These are phyloP conservation scores for Zostera marina DNA, from an alignment of 116 monocot species.

Conservation along the genomic window DNA sequence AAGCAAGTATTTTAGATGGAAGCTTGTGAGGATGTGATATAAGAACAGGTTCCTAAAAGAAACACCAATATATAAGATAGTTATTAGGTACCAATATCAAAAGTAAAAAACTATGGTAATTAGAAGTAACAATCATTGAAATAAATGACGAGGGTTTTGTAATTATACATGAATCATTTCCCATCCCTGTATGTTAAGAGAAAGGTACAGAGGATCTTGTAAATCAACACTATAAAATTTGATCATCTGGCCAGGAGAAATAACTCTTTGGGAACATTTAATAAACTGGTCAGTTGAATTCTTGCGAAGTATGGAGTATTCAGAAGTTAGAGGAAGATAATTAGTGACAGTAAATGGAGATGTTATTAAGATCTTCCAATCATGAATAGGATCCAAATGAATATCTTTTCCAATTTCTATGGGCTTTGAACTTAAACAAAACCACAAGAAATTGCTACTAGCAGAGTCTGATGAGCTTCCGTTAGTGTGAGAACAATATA, in stretches of 20 bases:
- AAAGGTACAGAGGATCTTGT: conserved; percentile 56
- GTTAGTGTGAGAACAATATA: conserved; percentile 35
- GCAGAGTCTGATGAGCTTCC: conserved; percentile 28
- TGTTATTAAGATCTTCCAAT: conserved; percentile 66
- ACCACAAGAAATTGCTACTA: conserved; percentile 43
- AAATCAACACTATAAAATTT: conserved; percentile 71
- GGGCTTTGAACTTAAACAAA: conserved; percentile 57
- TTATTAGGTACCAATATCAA: conserved; percentile 2
- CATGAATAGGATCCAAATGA: conserved; percentile 65
- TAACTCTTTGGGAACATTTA: conserved; percentile 23
- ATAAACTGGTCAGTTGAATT: conserved; percentile 19
- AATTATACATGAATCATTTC: conserved; percentile 33
- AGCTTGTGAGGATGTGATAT: conserved; percentile 46
- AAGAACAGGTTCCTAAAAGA: conserved; percentile 52
- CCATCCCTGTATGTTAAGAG: conserved; percentile 76
- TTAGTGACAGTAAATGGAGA: conserved; percentile 64
- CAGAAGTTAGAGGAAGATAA: conserved; percentile 63
- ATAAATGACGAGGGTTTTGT: conserved; percentile 7
- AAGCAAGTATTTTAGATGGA: conserved; percentile 38
- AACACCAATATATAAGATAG: conserved; percentile 3
- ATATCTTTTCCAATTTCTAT: conserved; percentile 90
- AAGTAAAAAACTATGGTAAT: background rate
- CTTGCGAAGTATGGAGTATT: conserved; percentile 40
- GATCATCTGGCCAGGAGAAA: conserved; percentile 47
- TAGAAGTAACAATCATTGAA: background rate